Evolutionary conservation across 2,329 filamentous ascomycete species (phyloP), one percentile per base, ranked within the genome.

Genomic region (Hirsutella thompsonii): DNA sequence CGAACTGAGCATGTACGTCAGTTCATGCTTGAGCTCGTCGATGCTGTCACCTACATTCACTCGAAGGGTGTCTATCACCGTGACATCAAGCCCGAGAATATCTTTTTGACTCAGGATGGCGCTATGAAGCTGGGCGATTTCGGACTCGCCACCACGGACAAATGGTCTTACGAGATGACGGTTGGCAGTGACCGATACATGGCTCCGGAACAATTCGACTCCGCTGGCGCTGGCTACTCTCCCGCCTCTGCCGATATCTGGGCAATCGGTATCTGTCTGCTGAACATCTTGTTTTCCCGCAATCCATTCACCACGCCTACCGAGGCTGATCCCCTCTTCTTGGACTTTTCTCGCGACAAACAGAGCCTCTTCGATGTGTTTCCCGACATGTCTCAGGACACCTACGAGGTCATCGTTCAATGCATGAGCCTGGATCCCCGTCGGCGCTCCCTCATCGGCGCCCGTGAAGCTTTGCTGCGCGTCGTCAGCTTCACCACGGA

Each of bases 31-130:
- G 80, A 98, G 65, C 77, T 98, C 28, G 76, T 98, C 40, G 81
- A 85, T 57, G 86, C 90, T 39, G 83, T 98, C 38, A 80, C 85
- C 47, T 89, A 87, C 63, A 87, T 94, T 64, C 92, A 98, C 62
- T 74, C 76, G 47, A 89, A 89, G 61, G 89, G 87, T 49, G 77
- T 96, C 57, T 95, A 88, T 61, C 92, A 98, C 59, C 85, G 92
- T 46, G 92, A 98, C 62, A 95, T 98, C 76, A 98, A 98, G 69
- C 92, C 92, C 0, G 92, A 98, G 72, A 98, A 98, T 70, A 94
- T 98, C 62, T 96, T 98, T 61, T 72, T 98, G 48, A 84, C 81
- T 44, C 76, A 89, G 45, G 76, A 82, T 50, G 90, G 90, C 41
- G 74, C 81, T 32, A 84, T 96, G 83, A 98, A 98, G 68, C 79